phyloP scores from a whole-genome alignment of 345 rosid genomes.

The Stellera chamaejasme region DNA sequence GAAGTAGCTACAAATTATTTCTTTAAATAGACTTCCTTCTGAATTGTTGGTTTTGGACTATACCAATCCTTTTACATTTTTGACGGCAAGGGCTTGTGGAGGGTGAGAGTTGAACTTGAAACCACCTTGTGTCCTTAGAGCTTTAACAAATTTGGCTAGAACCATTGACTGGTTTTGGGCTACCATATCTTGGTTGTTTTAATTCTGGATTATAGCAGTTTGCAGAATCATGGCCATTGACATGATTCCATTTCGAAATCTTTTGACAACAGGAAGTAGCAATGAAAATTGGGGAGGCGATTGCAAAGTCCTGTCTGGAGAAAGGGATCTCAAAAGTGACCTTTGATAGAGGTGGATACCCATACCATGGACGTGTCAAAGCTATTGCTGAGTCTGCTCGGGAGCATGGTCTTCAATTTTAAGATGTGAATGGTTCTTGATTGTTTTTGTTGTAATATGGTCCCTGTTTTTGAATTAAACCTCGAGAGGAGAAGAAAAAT shows the following conservation, averaged over 20 bases:
- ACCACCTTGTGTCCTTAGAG: no score
- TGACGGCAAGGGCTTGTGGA: no score
- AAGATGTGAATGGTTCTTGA: constrained; percentile 15
- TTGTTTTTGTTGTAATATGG: constrained; percentile 2
- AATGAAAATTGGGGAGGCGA: constrained; percentile 67
- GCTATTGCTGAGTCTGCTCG: constrained; percentile 85
- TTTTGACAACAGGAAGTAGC: constrained; percentile 71
- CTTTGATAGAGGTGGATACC: constrained; percentile 88
- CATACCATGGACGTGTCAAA: constrained; percentile 80
- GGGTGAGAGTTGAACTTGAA: no score
- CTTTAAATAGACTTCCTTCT: no score
- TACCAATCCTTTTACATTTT: no score
- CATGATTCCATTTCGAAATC: constrained; percentile 4
- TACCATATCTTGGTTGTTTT: background rate
- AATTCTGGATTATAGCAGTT: background rate
- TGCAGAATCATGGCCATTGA: no score
- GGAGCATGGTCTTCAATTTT: constrained; percentile 80
- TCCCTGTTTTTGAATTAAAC: constrained; percentile 1
- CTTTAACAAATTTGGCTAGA: no score
- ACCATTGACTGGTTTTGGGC: no score
- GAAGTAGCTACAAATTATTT: no score
- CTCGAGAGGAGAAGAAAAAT: no score
- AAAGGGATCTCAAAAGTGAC: constrained; percentile 87
- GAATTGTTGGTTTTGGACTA: no score
- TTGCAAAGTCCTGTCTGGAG: constrained; percentile 83